Conservation (phyloP, 257 asterid genomes). For the Solanum gracilifrons region DNA sequence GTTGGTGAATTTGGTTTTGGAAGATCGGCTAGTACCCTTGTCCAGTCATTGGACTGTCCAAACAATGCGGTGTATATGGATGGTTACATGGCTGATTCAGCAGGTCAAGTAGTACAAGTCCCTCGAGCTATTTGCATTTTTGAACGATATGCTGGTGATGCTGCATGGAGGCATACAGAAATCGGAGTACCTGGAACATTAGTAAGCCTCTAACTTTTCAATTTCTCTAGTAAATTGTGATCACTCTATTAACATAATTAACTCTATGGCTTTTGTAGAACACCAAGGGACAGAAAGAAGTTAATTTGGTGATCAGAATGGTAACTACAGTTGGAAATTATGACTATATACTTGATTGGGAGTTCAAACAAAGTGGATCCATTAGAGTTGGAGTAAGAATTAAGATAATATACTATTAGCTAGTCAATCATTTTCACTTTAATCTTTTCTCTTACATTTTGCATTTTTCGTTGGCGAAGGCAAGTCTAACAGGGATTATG, state of each 20-base stretch:
- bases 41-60: slow-evolving; percentile 45
- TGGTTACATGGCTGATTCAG: slow-evolving; percentile 46
- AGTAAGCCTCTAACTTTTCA: neutral
- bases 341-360: slow-evolving; percentile 73
- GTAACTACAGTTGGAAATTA: slow-evolving; percentile 66
- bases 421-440: neutral
- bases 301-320: slow-evolving; percentile 54
- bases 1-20: slow-evolving; percentile 75
- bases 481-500: slow-evolving; percentile 39
- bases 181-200: neutral
- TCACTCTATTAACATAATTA: neutral
- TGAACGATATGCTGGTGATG: slow-evolving; percentile 38
- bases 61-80: slow-evolving; percentile 41
- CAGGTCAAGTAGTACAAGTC: slow-evolving; percentile 31
- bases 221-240: neutral
- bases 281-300: slow-evolving; percentile 40
- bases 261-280: slow-evolving; percentile 21
- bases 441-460: neutral
- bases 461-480: slow-evolving; percentile 18
- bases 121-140: slow-evolving; percentile 45
- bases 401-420: neutral
- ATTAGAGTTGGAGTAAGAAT: slow-evolving; percentile 50
- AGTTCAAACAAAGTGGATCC: slow-evolving; percentile 66
- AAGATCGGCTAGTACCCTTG: slow-evolving; percentile 42
- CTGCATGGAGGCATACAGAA: slow-evolving; percentile 75